Conservation (phyloP, 2,329 filamentous ascomycete genomes). For the Lecanicillium sp. region DNA sequence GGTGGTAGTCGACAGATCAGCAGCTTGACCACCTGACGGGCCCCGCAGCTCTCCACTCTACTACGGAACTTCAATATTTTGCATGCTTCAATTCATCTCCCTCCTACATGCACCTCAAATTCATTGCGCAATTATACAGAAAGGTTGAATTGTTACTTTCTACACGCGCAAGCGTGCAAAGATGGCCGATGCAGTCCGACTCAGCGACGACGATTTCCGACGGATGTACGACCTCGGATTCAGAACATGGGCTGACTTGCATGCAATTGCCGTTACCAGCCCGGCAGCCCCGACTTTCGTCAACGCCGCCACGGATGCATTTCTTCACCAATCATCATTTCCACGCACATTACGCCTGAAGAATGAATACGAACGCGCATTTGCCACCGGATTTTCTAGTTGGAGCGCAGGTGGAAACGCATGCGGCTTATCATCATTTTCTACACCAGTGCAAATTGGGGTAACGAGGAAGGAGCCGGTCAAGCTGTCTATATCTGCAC, state of each 20-base stretch:
- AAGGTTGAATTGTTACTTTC: too few species aligned
- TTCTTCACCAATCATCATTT: too few species aligned
- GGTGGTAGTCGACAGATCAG: neutral
- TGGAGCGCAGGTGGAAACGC: constrained; percentile 1
- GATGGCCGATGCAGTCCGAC: neutral
- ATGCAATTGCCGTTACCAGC: neutral
- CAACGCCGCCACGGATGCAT: too few species aligned
- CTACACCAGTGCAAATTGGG: neutral
- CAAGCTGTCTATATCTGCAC: neutral
- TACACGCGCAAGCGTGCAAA: too few species aligned
- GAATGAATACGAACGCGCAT: too few species aligned
- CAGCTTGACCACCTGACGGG: neutral
- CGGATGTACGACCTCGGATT: neutral
- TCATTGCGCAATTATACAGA: neutral
- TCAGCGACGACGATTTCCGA: neutral
- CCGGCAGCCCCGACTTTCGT: neutral
- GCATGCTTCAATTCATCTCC: neutral
- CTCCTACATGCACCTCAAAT: neutral
- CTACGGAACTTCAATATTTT: neutral
- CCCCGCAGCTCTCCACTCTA: neutral
- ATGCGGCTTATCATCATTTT: constrained; percentile 1
- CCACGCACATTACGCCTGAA: too few species aligned
- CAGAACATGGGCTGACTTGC: neutral
- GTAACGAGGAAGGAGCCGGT: constrained; percentile 1
- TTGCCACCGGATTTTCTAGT: neutral